These are phyloP conservation scores for Diplodia intermedia DNA, from an alignment of 2,329 filamentous ascomycete species.

Conservation along the genomic window DNA sequence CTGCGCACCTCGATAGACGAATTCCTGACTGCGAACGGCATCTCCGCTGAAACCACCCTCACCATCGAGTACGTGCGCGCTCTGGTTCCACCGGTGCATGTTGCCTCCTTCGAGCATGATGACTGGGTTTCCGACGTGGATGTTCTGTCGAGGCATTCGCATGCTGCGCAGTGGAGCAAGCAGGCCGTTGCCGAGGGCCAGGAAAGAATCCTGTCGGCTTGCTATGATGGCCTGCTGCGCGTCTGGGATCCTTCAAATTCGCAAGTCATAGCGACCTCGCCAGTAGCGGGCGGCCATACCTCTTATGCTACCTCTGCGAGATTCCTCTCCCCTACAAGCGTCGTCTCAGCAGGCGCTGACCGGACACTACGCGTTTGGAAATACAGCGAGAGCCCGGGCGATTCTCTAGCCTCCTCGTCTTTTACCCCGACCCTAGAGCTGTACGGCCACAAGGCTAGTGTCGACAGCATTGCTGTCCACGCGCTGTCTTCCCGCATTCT, in stretches of 20 bases:
- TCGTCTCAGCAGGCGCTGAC: constrained; percentile 85
- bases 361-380: constrained; percentile 89
- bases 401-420: constrained; percentile 39
- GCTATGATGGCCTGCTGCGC: constrained; percentile 86
- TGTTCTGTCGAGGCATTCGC: constrained; percentile 73
- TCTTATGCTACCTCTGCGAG: constrained; percentile 75
- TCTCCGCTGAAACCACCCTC: constrained; percentile 86
- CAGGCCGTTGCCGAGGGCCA: constrained; percentile 60
- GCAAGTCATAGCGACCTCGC: constrained; percentile 78
- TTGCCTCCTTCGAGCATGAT: constrained; percentile 94
- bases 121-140: constrained; percentile 95
- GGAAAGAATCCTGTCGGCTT: constrained; percentile 84
- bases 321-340: constrained; percentile 77
- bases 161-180: constrained; percentile 64
- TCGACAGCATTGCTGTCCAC: constrained; percentile 79
- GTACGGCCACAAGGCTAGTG: constrained; percentile 77
- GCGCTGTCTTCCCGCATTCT: constrained; percentile 77
- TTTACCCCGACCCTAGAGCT: constrained; percentile 80
- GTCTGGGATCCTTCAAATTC: constrained; percentile 74
- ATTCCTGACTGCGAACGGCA: constrained; percentile 83
- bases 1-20: constrained; percentile 88
- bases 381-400: constrained; percentile 69
- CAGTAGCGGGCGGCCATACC: constrained; percentile 65
- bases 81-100: constrained; percentile 84
- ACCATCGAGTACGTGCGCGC: constrained; percentile 93